A percentile compares a stretch with the other conserved stretches of the same genome.
These are phyloP conservation scores for Yarrowia sp. DNA, from an alignment of 805 yeast genomes.

Conservation along the genomic window DNA sequence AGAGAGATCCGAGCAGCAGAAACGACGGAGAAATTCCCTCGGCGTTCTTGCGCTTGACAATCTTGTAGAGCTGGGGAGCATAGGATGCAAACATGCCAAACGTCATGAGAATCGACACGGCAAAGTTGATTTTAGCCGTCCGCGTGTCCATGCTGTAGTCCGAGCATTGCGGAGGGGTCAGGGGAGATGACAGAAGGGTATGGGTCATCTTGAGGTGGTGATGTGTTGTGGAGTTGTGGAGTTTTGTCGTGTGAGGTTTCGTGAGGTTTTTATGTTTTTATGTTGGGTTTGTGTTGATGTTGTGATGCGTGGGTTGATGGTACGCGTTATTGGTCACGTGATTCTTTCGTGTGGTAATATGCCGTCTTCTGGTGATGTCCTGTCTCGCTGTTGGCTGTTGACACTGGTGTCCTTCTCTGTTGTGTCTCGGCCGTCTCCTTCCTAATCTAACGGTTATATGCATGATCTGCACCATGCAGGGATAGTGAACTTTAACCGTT, in stretches of 20 bases:
- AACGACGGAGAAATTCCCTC: constrained; percentile 82
- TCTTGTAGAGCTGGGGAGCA: constrained; percentile 74
- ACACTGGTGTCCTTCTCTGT: too few species aligned
- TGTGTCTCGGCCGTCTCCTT: too few species aligned
- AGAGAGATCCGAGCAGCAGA: constrained; percentile 70
- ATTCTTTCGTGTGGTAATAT: too few species aligned
- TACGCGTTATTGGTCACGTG: too few species aligned
- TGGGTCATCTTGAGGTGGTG: not conserved
- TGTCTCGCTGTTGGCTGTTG: too few species aligned
- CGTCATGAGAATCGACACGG: constrained; percentile 61
- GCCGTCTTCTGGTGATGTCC: too few species aligned
- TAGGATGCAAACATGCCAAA: constrained; percentile 74
- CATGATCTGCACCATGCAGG: not conserved
- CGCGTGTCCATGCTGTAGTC: constrained; percentile 23
- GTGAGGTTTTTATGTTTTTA: too few species aligned
- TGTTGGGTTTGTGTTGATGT: too few species aligned
- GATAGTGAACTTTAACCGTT: too few species aligned
- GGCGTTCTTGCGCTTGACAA: constrained; percentile 64
- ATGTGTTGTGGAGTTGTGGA: too few species aligned
- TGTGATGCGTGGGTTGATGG: too few species aligned
- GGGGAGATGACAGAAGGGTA: not conserved
- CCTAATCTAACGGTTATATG: not conserved
- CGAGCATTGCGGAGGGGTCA: not conserved
- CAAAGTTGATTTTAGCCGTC: constrained; percentile 51
- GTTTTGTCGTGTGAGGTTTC: too few species aligned